Conservation (phyloP, 306 rosid species). For the Prinsepia uniflora region DNA sequence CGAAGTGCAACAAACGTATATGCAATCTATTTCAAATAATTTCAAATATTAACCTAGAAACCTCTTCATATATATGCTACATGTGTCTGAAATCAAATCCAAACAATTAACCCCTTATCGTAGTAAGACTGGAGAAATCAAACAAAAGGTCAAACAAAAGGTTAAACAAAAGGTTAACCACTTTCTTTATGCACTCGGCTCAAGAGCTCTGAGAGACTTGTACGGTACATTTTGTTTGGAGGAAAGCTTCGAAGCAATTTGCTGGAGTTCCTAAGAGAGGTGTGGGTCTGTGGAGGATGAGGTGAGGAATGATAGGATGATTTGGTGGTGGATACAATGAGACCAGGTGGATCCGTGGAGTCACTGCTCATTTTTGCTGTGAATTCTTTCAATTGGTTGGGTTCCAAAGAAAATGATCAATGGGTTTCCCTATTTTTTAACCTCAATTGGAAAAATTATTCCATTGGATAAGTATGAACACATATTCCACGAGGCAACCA, state of each 20-base stretch:
- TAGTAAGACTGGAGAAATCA: no score
- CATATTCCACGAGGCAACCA: not conserved
- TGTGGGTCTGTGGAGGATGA: slow-evolving; percentile 42
- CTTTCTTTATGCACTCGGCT: no score
- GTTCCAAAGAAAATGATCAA: no score
- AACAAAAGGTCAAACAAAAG: no score
- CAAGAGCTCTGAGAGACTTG: slow-evolving; percentile 44
- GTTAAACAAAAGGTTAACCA: no score
- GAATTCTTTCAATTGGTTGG: not conserved
- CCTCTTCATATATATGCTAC: no score
- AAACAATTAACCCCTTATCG: no score
- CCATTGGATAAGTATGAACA: not conserved
- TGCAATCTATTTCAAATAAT: no score
- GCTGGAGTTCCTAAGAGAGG: slow-evolving; percentile 55
- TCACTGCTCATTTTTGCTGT: slow-evolving; percentile 18
- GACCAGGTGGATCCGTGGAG: slow-evolving; percentile 37
- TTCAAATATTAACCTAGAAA: no score
- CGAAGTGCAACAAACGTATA: no score
- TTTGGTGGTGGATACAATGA: slow-evolving; percentile 45
- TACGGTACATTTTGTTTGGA: slow-evolving; percentile 43
- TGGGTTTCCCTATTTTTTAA: no score
- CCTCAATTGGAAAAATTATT: not conserved
- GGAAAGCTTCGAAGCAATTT: slow-evolving; percentile 48
- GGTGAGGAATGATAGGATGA: slow-evolving; percentile 45
- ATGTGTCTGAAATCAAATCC: no score